Evolutionary conservation across 2,329 filamentous ascomycete species (phyloP).

Genomic region (Trichoderma breve): DNA sequence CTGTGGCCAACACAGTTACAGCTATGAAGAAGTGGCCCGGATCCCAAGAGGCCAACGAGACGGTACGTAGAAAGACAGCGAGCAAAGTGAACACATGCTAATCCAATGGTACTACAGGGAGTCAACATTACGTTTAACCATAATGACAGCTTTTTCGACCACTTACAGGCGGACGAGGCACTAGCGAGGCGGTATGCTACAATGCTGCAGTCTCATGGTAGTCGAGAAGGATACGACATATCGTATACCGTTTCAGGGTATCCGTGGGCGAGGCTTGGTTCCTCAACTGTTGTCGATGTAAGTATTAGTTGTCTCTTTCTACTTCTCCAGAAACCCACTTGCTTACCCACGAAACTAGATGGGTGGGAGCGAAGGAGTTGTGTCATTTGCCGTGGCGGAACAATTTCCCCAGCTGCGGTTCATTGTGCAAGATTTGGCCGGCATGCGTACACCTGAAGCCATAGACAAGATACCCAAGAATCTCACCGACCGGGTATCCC

Average conservation of each 20-base stretch:
- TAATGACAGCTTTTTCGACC: neutral
- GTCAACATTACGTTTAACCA: slow-evolving; percentile 32
- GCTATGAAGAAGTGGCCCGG: slow-evolving; percentile 38
- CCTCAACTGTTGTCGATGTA: neutral
- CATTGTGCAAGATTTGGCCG: neutral
- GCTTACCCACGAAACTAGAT: neutral
- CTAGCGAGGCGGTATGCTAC: slow-evolving; percentile 32
- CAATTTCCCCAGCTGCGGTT: neutral
- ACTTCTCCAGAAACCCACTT: neutral
- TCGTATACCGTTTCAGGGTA: slow-evolving; percentile 24
- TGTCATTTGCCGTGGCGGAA: neutral
- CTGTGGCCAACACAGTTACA: slow-evolving; percentile 32
- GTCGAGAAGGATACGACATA: slow-evolving; percentile 26
- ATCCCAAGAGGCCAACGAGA: slow-evolving; percentile 37
- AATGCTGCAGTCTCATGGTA: slow-evolving; percentile 32
- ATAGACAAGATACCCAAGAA: neutral
- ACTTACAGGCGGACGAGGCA: slow-evolving; percentile 28
- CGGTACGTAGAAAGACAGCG: slow-evolving; percentile 17
- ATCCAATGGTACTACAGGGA: slow-evolving; percentile 16
- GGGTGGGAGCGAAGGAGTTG: neutral
- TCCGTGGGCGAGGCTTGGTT: neutral
- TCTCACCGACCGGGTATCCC: neutral
- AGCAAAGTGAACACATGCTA: neutral
- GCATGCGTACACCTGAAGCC: neutral
- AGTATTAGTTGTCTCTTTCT: neutral